Base-by-base conservation (phyloP, 2,329 filamentous ascomycete genomes). In the Colletotrichum sublineola region DNA sequence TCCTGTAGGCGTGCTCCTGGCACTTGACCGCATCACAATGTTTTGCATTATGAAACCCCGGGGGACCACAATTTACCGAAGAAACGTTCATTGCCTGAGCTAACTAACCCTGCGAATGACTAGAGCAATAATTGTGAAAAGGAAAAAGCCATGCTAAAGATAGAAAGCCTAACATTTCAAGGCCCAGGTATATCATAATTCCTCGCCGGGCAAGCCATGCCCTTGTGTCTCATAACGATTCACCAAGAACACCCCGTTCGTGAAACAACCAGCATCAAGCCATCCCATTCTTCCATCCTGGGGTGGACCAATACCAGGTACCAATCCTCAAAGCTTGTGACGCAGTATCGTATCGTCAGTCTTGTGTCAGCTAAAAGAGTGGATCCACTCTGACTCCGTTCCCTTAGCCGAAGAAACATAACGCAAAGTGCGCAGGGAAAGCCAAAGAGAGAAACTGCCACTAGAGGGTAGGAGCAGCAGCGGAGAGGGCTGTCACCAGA, bases 401-500 rank as follows among this genome's bases (percentile, higher is more conserved):
- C 14, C 29, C 3, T 18, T 12, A 40, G 3, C 9, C 15, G n/a
- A 48, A 56, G 46, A 20, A 42, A 36, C 18, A 14, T 56, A 52
- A 31, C 29, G 20, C 36, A 56, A 67, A 40, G 11, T 36, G 50
- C 40, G 36, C 18, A 42, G 14, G 33, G 29, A 38, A 60, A 24
- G 29, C 46, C 38, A 24, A 14, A 29, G 24, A 38, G 5, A 29
- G 4, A 44, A 18, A 24, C 52, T 20, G 18, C 7, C 3, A 12
- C 18, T 36, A 73, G n/a, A 73, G 67, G 50, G 60, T 29, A 56
- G 70, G 70, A 42, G 70, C 70, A 20, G 70, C 63, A 29, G 56
- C 55, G 18, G 70, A 67, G 48, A 73, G 67, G 38, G 57, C 55
- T 29, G 66, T 62, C 20, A 62, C 67, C 36, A 73, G 50, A 29